These are phyloP conservation scores for Paraurostyla sp. DNA, from an alignment of 73 alveolate genomes.

Conservation along the genomic window DNA sequence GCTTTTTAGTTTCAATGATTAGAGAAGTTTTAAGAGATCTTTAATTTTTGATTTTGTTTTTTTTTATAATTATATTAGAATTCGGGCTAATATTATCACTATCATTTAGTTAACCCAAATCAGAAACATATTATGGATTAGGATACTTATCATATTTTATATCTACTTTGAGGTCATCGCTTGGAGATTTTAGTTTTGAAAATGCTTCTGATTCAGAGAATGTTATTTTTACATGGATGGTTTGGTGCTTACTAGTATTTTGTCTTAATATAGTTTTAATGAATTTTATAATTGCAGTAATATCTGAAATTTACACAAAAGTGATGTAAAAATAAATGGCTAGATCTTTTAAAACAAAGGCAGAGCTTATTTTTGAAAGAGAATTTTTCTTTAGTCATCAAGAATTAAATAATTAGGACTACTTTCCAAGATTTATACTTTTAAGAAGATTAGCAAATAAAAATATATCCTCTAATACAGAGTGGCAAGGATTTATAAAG, in stretches of 20 bases:
- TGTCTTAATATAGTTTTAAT: not conserved
- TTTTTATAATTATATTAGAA: too few species aligned
- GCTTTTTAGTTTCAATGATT: too few species aligned
- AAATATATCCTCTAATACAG: not conserved
- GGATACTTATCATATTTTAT: too few species aligned
- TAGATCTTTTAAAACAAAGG: not conserved
- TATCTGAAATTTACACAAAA: conserved; percentile 34
- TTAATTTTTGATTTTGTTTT: too few species aligned
- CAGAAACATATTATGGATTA: too few species aligned
- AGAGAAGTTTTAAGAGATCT: too few species aligned
- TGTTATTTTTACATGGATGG: not conserved
- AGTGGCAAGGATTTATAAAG: conserved; percentile 29
- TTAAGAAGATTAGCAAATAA: not conserved
- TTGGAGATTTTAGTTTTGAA: too few species aligned
- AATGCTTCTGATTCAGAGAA: not conserved
- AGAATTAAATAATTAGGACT: not conserved
- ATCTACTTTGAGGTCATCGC: too few species aligned
- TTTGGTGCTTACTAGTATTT: not conserved
- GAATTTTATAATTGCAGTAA: conserved; percentile 49
- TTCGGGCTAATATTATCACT: too few species aligned
- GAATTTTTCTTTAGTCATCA: not conserved
- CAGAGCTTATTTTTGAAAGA: conserved; percentile 12
- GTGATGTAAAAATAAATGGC: conserved; percentile 12
- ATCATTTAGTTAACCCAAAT: too few species aligned
- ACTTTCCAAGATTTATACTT: not conserved